A percentile compares a stretch with the other conserved stretches of the same genome.
Conservation (phyloP, 192 early-diverging fungal species). For the Backusella macrospora region DNA sequence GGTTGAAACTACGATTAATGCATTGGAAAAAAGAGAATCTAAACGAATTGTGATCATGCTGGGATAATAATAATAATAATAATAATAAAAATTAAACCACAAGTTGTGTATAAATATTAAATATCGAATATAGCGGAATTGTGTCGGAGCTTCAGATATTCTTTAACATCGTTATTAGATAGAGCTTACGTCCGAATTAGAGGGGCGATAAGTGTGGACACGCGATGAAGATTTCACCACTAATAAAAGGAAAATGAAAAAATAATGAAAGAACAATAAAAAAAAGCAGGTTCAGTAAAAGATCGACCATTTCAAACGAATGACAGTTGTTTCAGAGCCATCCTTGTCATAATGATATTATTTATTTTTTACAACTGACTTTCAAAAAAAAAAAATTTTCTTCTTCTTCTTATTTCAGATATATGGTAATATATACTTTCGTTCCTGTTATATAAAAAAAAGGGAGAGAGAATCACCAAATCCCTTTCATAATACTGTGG, state of each 20-base stretch:
- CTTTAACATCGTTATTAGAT: constrained; percentile 9
- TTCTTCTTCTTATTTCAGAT: background rate
- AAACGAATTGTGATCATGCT: background rate
- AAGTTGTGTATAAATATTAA: background rate
- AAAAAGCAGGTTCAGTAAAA: background rate
- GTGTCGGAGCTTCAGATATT: background rate
- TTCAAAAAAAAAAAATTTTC: background rate
- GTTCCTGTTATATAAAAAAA: no score
- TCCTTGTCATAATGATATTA: no score
- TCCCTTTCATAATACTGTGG: no score
- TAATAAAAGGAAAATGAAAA: background rate
- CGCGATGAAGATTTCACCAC: background rate
- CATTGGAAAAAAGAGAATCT: background rate
- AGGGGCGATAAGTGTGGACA: constrained; percentile 12
- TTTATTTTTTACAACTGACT: background rate
- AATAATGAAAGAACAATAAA: background rate
- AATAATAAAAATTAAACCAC: background rate
- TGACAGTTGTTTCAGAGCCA: no score
- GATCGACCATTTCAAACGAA: no score
- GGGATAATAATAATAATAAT: background rate
- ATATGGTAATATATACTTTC: background rate
- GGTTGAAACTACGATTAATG: constrained; percentile 1
- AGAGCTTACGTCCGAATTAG: constrained; percentile 15
- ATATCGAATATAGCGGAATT: background rate
- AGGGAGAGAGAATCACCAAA: no score